Evolutionary conservation across 257 asterid genomes (phyloP).

Genomic region (Prunella vulgaris): DNA sequence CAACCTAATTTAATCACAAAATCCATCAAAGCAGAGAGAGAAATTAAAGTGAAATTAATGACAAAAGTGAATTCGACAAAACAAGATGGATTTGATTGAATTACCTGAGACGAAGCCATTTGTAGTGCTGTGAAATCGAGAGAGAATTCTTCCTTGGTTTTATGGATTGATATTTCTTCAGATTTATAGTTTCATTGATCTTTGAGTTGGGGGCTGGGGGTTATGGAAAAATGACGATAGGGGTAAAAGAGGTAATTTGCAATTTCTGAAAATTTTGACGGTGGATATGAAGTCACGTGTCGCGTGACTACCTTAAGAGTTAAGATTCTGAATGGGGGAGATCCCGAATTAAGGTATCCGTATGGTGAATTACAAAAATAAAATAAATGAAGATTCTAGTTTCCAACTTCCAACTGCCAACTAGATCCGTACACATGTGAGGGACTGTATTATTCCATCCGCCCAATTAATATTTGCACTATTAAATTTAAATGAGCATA

Average conservation of each 20-base stretch:
- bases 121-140: not conserved
- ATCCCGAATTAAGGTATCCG: not conserved
- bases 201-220: not conserved
- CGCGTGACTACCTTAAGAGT: not conserved
- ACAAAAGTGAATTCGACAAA: not conserved
- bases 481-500: too few species aligned
- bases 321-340: not conserved
- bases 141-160: not conserved
- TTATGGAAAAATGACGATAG: not conserved
- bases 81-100: not conserved
- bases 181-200: not conserved
- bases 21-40: not conserved
- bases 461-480: too few species aligned
- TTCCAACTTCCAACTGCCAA: too few species aligned
- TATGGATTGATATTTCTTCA: too few species aligned
- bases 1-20: slow-evolving; percentile 28
- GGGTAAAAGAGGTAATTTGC: not conserved
- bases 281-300: not conserved
- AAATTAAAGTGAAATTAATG: not conserved
- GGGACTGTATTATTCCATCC: too few species aligned
- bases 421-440: too few species aligned
- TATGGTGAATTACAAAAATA: too few species aligned
- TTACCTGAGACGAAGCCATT: slow-evolving; percentile 32
- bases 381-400: too few species aligned
- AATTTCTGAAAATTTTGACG: not conserved